Base-by-base conservation (phyloP, 2,329 filamentous ascomycete genomes). In the Aspergillus tanneri region DNA sequence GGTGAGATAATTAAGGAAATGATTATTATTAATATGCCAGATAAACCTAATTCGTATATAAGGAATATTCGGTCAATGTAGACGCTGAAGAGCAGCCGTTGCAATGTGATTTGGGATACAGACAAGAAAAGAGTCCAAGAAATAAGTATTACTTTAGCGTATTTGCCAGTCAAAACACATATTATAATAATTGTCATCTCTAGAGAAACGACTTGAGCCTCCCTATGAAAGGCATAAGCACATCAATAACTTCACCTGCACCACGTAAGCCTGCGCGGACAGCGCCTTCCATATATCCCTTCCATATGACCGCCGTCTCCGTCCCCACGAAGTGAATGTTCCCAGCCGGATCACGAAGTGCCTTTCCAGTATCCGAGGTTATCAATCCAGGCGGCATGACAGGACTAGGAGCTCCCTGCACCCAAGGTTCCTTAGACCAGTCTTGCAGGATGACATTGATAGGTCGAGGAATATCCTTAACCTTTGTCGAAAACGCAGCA, bases 281-380 rank as follows among this genome's bases (percentile, higher is more conserved):
- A 3, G 36, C 36, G 4, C 36, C 36, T 12, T 38, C 36, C 36
- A 38, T 38, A 38, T 38, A 38, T 14, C 36, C 36, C n/a, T 24
- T 22, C 36, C 36, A 38, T 3, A 38, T 24, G 11, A 22, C 19
- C 19, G 36, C 18, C 4, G 36, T 38, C 19, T 38, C 36, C 8
- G 36, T 24, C 12, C 36, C 36, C 10, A 22, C 36, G 19, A 38
- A 38, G 23, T 38, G 36, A 38, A 38, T 24, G n/a, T 24, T 23
- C 10, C 19, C 19, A 14, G 23, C 10, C 11, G 36, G 36, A 12
- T 22, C 36, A 4, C 22, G 19, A 7, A 38, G 36, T 4, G 30
- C 16, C 36, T 38, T 24, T 5, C 36, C 36, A n/a, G 19, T 19
- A 22, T 22, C 36, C n/a, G 36, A 22, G n/a, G 36, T 38, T 19